Conservation (phyloP, 495 filamentous ascomycete species). For the Neurospora sp. region DNA sequence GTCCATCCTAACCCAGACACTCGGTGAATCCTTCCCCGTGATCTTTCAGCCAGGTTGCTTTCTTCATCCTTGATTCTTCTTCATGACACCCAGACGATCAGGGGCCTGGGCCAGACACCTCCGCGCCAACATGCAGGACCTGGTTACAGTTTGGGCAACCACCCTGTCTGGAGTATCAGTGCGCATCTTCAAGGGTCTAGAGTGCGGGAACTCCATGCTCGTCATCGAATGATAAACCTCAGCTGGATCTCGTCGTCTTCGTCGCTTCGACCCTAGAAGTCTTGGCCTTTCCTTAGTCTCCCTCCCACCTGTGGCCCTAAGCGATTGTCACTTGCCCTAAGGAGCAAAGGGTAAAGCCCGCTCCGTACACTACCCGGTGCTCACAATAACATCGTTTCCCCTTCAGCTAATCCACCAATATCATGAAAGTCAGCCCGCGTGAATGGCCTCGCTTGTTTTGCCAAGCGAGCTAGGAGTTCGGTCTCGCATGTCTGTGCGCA, state of each 20-base stretch:
- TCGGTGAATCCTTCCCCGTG: no score
- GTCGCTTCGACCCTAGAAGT: neutral
- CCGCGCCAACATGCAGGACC: no score
- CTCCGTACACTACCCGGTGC: neutral
- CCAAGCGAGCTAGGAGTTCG: neutral
- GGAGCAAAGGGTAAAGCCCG: neutral
- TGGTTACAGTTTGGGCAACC: no score
- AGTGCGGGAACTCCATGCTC: neutral
- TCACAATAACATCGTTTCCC: neutral
- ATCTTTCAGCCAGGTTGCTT: no score
- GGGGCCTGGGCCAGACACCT: no score
- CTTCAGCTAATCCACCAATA: neutral
- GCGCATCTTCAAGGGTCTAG: neutral
- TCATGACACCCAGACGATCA: no score
- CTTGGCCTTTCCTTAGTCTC: no score
- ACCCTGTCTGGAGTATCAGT: neutral
- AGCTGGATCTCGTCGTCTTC: neutral
- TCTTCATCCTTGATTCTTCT: no score
- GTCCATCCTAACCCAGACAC: no score
- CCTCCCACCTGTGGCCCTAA: neutral
- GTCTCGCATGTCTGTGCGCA: neutral
- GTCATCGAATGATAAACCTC: neutral
- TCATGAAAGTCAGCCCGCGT: neutral
- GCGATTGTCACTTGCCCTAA: neutral
- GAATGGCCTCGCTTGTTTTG: neutral